Percentiles rank a stretch among this genome's conserved stretches.
Evolutionary conservation across 345 rosid species (phyloP).

Genomic region (Melastoma malabathricum): DNA sequence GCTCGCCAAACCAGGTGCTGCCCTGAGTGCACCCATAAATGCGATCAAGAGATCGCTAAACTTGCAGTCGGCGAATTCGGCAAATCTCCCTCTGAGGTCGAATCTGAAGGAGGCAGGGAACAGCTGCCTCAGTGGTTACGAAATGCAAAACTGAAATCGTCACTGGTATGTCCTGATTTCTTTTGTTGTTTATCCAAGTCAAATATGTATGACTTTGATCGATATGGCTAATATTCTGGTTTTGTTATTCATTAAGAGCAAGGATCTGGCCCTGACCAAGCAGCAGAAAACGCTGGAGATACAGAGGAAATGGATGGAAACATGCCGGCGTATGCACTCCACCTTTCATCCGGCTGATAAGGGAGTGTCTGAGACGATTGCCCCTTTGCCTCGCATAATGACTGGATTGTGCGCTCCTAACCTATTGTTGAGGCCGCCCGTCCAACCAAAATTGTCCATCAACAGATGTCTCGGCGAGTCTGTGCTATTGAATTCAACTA

Average conservation of each 20-base stretch:
- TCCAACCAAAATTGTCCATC: conserved; percentile 45
- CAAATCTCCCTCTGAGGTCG: conserved; percentile 27
- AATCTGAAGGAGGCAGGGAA: conserved; percentile 27
- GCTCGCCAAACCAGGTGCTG: conserved; percentile 39
- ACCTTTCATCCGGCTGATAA: conserved; percentile 28
- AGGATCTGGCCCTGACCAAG: conserved; percentile 39
- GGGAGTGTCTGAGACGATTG: conserved; percentile 26
- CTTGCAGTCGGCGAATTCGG: conserved; percentile 26
- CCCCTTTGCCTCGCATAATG: conserved; percentile 32
- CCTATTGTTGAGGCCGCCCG: conserved; percentile 42
- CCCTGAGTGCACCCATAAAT: conserved; percentile 49
- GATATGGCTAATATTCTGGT: background rate
- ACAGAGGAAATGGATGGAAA: conserved; percentile 73
- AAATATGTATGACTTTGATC: too few relatives aligned
- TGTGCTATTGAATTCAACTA: conserved; percentile 21
- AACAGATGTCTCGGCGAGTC: conserved; percentile 27
- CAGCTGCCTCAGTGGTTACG: conserved; percentile 66
- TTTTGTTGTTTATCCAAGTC: too few relatives aligned
- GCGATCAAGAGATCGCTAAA: conserved; percentile 49
- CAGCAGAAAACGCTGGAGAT: conserved; percentile 45
- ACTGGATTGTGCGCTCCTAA: conserved; percentile 34
- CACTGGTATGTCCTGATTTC: too few relatives aligned
- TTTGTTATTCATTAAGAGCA: conserved; percentile 21
- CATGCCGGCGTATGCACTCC: conserved; percentile 56
- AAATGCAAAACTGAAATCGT: conserved; percentile 30